A percentile compares a stretch with the other conserved stretches of the same genome.
These are phyloP conservation scores for Thermothielavioides terrestris DNA, from an alignment of 495 filamentous ascomycete species.

Conservation along the genomic window DNA sequence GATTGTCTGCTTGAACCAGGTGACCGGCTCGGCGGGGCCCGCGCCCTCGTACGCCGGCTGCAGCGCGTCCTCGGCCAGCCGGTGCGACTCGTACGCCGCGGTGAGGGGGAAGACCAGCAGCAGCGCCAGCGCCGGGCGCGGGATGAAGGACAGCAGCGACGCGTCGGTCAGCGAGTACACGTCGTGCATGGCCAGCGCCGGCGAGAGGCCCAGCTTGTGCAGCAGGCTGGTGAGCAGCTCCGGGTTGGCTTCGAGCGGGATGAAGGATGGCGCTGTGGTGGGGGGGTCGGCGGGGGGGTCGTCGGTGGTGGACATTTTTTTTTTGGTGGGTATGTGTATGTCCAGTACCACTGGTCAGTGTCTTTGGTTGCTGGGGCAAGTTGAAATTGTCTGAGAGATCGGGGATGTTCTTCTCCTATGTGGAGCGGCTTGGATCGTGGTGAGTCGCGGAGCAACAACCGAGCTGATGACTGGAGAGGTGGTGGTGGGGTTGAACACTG, in stretches of 20 bases:
- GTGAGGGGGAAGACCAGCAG: constrained; percentile 79
- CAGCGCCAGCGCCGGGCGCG: constrained; percentile 72
- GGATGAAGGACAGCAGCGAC: constrained; percentile 69
- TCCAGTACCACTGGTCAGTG: not conserved
- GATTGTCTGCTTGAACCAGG: constrained; percentile 86
- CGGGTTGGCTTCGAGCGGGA: constrained; percentile 57
- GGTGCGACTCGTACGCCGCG: constrained; percentile 57
- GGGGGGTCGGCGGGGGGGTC: constrained; percentile 29
- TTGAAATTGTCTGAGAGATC: too few relatives aligned
- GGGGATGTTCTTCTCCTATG: too few relatives aligned
- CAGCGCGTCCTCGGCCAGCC: constrained; percentile 55
- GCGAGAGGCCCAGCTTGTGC: constrained; percentile 64
- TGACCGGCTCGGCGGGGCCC: constrained; percentile 46
- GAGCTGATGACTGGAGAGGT: too few relatives aligned
- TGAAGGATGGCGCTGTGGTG: constrained; percentile 33
- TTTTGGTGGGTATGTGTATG: not conserved
- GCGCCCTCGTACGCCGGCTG: constrained; percentile 34
- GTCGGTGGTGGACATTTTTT: constrained; percentile 24
- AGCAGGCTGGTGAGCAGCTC: constrained; percentile 70
- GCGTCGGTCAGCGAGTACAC: constrained; percentile 76
- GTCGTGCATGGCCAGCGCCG: constrained; percentile 62
- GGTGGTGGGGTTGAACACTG: too few relatives aligned
- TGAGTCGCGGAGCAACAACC: too few relatives aligned
- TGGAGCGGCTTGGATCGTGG: too few relatives aligned
- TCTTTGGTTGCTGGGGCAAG: not conserved